These are phyloP conservation scores for Auricularia sp. DNA, from an alignment of 768 basidiomycete species.

Conservation along the genomic window DNA sequence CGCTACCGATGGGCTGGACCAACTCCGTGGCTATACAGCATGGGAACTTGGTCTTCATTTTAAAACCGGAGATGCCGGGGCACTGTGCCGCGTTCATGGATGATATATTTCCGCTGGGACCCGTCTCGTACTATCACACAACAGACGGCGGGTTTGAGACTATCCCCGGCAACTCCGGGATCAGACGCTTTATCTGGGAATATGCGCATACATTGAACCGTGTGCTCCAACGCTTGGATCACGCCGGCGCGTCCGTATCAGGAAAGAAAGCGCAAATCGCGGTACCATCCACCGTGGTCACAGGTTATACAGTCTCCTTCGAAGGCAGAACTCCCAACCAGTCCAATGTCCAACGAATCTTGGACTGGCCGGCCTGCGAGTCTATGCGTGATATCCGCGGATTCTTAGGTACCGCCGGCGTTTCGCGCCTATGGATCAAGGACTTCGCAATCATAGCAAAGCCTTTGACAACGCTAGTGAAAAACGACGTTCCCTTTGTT, in stretches of 20 bases:
- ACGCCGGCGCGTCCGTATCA: conserved; percentile 28
- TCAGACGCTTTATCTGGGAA: conserved; percentile 31
- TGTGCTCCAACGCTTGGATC: conserved; percentile 28
- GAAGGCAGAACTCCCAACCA: conserved; percentile 25
- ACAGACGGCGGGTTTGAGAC: conserved; percentile 17
- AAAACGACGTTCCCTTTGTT: conserved; percentile 19
- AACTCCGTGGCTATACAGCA: too few relatives aligned
- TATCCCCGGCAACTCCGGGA: conserved; percentile 26
- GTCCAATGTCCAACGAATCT: conserved; percentile 16
- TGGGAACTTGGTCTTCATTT: too few relatives aligned
- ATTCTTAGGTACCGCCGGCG: conserved; percentile 17
- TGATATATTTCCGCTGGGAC: too few relatives aligned
- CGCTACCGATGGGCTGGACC: too few relatives aligned
- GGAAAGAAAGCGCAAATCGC: conserved; percentile 27
- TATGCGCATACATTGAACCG: conserved; percentile 27
- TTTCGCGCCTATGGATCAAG: conserved; percentile 15
- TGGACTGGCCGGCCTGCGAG: conserved; percentile 14
- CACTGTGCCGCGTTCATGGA: too few relatives aligned
- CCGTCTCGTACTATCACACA: too few relatives aligned
- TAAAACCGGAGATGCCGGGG: too few relatives aligned
- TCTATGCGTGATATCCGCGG: conserved; percentile 16
- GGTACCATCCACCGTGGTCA: conserved; percentile 17
- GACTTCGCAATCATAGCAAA: conserved; percentile 14
- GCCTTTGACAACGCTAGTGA: conserved; percentile 13
- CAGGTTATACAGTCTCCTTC: conserved; percentile 31